Conservation (phyloP, 2,329 filamentous ascomycete species). For the Fusarium buharicum region DNA sequence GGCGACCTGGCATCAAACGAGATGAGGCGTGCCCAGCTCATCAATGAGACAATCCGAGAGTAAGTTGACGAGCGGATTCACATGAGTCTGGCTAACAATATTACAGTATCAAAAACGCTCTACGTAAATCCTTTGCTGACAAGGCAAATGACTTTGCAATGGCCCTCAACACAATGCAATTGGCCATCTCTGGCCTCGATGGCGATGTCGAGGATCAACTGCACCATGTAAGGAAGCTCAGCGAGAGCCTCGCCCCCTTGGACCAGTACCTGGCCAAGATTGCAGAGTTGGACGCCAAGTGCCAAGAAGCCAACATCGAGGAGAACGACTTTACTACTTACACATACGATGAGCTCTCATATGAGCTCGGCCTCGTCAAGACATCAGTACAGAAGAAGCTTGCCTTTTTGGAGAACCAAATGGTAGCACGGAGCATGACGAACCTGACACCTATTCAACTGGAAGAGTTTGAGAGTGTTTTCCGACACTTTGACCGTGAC, state of each 20-base stretch:
- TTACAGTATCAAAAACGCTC: slow-evolving; percentile 86
- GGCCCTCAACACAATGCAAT: slow-evolving; percentile 91
- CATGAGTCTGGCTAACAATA: slow-evolving; percentile 44
- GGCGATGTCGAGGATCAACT: slow-evolving; percentile 97
- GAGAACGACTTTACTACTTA: slow-evolving; percentile 99
- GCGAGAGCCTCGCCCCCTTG: slow-evolving; percentile 86
- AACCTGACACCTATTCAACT: slow-evolving; percentile 98
- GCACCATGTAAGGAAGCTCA: slow-evolving; percentile 84
- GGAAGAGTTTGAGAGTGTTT: slow-evolving; percentile 98
- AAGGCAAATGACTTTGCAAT: slow-evolving; percentile 98
- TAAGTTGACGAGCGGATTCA: slow-evolving; percentile 54
- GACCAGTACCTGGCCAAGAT: slow-evolving; percentile 92
- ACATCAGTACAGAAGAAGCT: slow-evolving; percentile 96
- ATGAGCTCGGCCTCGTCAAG: slow-evolving; percentile 91
- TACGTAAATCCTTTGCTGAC: slow-evolving; percentile 93
- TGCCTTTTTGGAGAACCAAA: slow-evolving; percentile 96
- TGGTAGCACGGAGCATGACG: slow-evolving; percentile 98
- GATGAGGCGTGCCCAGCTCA: slow-evolving; percentile 87
- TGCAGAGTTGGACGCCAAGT: slow-evolving; percentile 85
- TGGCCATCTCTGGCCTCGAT: slow-evolving; percentile 96
- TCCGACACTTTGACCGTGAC: slow-evolving; percentile 96
- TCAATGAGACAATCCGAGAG: slow-evolving; percentile 98
- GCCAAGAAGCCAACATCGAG: slow-evolving; percentile 96
- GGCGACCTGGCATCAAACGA: slow-evolving; percentile 81
- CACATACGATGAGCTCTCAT: slow-evolving; percentile 94